phyloP scores from a whole-genome alignment of 768 basidiomycete species.

The Boletus huronensis region DNA sequence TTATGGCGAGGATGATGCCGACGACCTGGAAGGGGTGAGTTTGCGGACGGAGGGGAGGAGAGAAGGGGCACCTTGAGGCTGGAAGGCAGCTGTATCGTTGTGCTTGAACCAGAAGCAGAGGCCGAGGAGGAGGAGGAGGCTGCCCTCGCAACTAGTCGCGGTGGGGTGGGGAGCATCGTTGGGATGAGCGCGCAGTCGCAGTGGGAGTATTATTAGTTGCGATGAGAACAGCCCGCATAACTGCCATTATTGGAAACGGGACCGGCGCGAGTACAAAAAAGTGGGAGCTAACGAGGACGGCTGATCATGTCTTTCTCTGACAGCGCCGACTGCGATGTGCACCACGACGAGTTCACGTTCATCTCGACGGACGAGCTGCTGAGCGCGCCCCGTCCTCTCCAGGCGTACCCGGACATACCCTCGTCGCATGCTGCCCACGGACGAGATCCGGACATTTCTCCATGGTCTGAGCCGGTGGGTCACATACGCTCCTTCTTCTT shows the following conservation, averaged over 20 bases:
- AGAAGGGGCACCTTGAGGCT: constrained; percentile 50
- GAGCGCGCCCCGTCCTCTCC: not conserved
- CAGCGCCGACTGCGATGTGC: not conserved
- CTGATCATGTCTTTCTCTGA: constrained; percentile 17
- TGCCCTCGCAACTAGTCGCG: constrained; percentile 9
- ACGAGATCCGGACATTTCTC: constrained; percentile 16
- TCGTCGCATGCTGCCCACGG: not conserved
- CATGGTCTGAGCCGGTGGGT: constrained; percentile 22
- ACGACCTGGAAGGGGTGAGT: constrained; percentile 48
- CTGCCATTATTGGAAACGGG: constrained; percentile 8
- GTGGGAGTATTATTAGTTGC: constrained; percentile 2
- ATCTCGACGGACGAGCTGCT: constrained; percentile 2
- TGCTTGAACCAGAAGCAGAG: constrained; percentile 35
- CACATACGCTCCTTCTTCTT: not conserved
- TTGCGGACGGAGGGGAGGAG: not conserved
- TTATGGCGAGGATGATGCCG: constrained; percentile 71
- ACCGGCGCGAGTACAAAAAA: constrained; percentile 1
- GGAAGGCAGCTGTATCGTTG: constrained; percentile 33
- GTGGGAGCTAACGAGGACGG: not conserved
- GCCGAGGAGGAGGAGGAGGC: constrained; percentile 43
- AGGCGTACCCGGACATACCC: constrained; percentile 11
- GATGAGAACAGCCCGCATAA: constrained; percentile 9
- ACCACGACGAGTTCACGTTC: constrained; percentile 14
- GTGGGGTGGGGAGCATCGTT: constrained; percentile 3
- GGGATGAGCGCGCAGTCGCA: constrained; percentile 6